Evolutionary conservation across 1,139 yeast species (phyloP), one percentile per base, ranked within the genome.

Genomic region (Hanseniaspora sp.): DNA sequence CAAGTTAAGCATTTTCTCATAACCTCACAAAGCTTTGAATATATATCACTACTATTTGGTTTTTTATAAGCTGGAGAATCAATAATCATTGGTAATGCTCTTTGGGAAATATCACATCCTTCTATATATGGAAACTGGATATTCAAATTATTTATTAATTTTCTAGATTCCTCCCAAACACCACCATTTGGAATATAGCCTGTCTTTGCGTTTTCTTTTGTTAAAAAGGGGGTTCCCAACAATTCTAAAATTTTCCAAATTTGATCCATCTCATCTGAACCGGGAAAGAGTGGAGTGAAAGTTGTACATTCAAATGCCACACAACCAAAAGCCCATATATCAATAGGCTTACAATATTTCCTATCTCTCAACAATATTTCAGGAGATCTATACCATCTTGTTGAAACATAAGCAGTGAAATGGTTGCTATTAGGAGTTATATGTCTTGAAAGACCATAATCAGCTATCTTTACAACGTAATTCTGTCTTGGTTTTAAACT

Each of bases 361-460:
- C 75, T 75, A 59, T 78, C 78, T 58, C 92, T 75, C 56, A 92
- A 72, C 46, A 92, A 72, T 46, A 92, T 83, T 67, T 92, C 98
- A 0, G 98, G 98, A 0, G 96, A 82, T 58, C 98, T 74, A 66
- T 92, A 92, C 97, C 97, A 92, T 62, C 98, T 76, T 0, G 97
- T 92, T 0, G 96, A 85, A 7, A 92, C 94, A 63, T 92, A 92
- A 0, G 85, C 79, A 0, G 95, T 83, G 64, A 78, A 86, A 11
- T 35, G 41, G 18, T 42, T 52, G 31, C 17, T 46, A n/a, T 28
- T 40, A 5, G 52, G 23, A 6, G 9, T 37, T 13, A 78, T 70
- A 59, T 78, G 80, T 59, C 96, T 77, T 13, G 96, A 86, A 53
- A 90, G 74, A 0, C 98, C 97, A 67, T 86, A 92, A 67, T 92